Conservation (phyloP, 352 stramenopile genomes). For the Peronospora belbahrii region DNA sequence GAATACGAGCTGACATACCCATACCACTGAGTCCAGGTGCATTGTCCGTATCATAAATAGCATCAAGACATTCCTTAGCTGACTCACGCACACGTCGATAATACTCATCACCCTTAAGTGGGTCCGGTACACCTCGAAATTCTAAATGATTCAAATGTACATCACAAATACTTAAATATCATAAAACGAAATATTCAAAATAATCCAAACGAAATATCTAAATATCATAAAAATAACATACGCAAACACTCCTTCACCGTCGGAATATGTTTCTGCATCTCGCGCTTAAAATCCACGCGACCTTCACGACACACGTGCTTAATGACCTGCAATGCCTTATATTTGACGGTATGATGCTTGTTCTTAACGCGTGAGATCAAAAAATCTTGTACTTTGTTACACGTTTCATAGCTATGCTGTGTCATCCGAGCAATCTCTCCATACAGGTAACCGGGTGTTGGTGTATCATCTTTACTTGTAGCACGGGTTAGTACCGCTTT, state of each 20-base stretch:
- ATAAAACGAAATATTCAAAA: not conserved
- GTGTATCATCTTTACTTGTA: conserved; percentile 90
- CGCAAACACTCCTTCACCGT: conserved; percentile 90
- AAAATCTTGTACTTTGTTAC: conserved; percentile 85
- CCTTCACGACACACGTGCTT: conserved; percentile 89
- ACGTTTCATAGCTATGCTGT: conserved; percentile 87
- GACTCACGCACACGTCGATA: conserved; percentile 88
- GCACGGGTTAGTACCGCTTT: conserved; percentile 88
- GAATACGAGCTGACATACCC: conserved; percentile 79
- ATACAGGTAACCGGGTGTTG: conserved; percentile 95
- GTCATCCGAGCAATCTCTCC: conserved; percentile 93
- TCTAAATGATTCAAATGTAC: conserved; percentile 36
- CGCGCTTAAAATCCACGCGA: conserved; percentile 85
- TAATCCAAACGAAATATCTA: too few species aligned
- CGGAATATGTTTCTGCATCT: conserved; percentile 87
- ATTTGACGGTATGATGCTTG: conserved; percentile 93
- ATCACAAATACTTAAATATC: conserved; percentile 2
- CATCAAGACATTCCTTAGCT: conserved; percentile 92
- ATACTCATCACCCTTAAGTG: conserved; percentile 91
- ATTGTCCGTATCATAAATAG: conserved; percentile 89
- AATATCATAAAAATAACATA: conserved; percentile 25
- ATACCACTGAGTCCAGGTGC: conserved; percentile 48
- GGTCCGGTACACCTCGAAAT: conserved; percentile 88
- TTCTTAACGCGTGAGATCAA: conserved; percentile 90
- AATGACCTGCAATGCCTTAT: conserved; percentile 90